A percentile compares a stretch with the other conserved stretches of the same genome.
Conservation (phyloP, 441 rosid species). For the Metrosideros polymorpha region DNA sequence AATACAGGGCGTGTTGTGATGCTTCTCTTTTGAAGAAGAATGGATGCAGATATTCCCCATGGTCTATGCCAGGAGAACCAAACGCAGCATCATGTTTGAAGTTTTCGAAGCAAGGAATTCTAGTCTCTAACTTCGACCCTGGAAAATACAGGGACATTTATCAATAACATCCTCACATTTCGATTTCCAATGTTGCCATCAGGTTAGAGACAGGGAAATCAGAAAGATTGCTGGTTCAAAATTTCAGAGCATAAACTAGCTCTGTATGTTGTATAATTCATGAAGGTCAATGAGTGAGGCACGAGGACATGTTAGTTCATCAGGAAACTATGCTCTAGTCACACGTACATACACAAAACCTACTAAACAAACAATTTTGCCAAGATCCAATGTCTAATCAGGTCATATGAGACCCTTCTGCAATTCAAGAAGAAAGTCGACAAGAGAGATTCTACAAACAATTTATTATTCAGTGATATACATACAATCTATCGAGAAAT, state of each 20-base stretch:
- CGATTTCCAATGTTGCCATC: neutral
- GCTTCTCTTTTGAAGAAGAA: neutral
- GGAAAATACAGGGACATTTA: constrained; percentile 29
- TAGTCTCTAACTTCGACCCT: constrained; percentile 43
- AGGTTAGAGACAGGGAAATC: neutral
- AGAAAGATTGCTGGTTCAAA: neutral
- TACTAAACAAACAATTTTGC: neutral
- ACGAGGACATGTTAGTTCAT: neutral
- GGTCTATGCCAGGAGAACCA: constrained; percentile 1
- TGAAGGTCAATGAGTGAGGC: neutral
- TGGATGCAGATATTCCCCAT: neutral
- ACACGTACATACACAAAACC: neutral
- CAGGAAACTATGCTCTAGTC: neutral
- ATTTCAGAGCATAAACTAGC: neutral
- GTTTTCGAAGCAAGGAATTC: constrained; percentile 44
- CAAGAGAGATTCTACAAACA: neutral
- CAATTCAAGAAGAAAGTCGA: neutral
- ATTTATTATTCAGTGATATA: neutral
- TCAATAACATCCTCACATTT: neutral
- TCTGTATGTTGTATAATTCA: neutral
- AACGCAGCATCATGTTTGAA: constrained; percentile 34
- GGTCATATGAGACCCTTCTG: neutral
- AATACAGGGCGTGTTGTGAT: constrained; percentile 18
- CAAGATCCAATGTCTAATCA: neutral
- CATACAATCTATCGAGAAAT: neutral